Evolutionary conservation across 139 green algal species (phyloP), one percentile per base, ranked within the genome.

Genomic region (Nannochloris sp.): DNA sequence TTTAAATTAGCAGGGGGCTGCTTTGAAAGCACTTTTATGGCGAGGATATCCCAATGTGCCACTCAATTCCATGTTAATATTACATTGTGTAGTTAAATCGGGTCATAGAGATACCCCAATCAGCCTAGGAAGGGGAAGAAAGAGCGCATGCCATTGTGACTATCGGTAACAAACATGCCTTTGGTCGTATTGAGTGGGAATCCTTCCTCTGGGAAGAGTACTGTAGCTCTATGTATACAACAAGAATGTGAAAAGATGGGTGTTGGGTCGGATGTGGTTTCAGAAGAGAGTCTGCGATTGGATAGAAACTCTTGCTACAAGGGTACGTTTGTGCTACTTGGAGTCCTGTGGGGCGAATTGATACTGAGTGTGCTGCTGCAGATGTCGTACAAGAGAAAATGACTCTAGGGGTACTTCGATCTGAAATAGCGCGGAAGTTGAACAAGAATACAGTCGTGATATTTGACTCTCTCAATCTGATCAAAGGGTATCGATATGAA

Each of bases 381-480:
- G 82, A 84, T 62, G 68, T 56, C 8, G 20, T 64, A 2, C 66
- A 49, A 6, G 91, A 97, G 71, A 97, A 97, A 73, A 85, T 80
- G 33, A 83, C 88, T 0, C 73, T 91, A 0, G 85, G 74, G 2
- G 50, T 63, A 20, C 62, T 97, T 1, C 82, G 84, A 17, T 87
- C 87, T 0, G 76, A 76, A 6, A 73, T 87, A 9, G 90, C 96
- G 14, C 72, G 91, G 4, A 56, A 44, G 28, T 26, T 77, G 28
- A 26, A 65, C 36, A 23, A 20, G 23, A 49, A 37, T 43, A 64
- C 44, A 5, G 61, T 87, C 4, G 81, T 93, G 8, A 88, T 97
- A 40, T 63, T 97, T 2, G 91, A 97, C 69, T 87, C 85, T 0
- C 67, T 96, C 0, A 98, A 98, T 73, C 86, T 81, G 69, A 97